Evolutionary conservation across 306 rosid species (phyloP).

Genomic region (Argentina anserina): DNA sequence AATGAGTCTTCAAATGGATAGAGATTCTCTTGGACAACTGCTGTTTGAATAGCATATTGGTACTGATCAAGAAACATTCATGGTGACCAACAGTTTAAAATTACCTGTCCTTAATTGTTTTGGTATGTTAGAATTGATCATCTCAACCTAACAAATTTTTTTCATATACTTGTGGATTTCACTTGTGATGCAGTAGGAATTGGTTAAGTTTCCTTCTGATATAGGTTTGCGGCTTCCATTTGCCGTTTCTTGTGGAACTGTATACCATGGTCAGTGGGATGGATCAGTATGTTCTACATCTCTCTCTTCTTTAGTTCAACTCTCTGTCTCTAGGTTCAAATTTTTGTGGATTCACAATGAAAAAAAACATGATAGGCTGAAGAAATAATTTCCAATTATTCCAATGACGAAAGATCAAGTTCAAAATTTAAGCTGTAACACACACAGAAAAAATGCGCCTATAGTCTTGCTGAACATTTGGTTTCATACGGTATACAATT

Average conservation of each 20-base stretch:
- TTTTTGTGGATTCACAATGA: constrained; percentile 13
- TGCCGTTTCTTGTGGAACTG: constrained; percentile 97
- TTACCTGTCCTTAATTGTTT: background rate
- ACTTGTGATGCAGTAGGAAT: constrained; percentile 5
- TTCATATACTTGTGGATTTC: background rate
- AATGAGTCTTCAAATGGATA: no score
- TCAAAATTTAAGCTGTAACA: background rate
- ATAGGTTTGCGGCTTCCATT: constrained; percentile 16
- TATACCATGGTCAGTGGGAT: constrained; percentile 93
- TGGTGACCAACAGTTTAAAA: no score
- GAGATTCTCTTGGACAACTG: no score
- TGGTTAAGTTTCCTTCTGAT: constrained; percentile 15
- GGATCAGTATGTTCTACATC: constrained; percentile 89
- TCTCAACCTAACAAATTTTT: background rate
- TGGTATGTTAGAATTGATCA: background rate
- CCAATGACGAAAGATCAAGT: background rate
- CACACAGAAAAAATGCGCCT: background rate
- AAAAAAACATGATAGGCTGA: background rate
- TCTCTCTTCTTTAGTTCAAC: constrained; percentile 14
- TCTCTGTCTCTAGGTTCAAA: constrained; percentile 25
- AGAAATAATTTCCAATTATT: background rate
- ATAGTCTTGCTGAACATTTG: background rate
- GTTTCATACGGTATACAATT: background rate
- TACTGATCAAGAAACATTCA: no score
- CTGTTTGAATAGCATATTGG: no score